Percentiles rank a stretch among this genome's conserved stretches.
Evolutionary conservation across 1,284 basidiomycete species (phyloP).

Genomic region (Apiotrichum sp.): DNA sequence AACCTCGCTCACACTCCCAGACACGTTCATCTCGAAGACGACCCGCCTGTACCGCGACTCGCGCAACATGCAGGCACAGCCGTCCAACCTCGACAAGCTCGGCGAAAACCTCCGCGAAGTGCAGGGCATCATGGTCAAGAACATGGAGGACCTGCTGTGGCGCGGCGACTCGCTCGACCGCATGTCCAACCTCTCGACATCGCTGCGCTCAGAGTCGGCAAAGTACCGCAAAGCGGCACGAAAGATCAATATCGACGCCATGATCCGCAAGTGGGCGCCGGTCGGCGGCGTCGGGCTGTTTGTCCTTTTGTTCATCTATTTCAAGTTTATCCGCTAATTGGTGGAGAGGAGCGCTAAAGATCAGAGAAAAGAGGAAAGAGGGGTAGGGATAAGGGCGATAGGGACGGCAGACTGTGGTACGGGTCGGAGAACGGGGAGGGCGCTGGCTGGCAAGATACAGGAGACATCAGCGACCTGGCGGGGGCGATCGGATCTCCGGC

Average conservation of each 20-base stretch:
- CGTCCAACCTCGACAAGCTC: constrained; percentile 63
- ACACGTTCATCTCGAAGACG: constrained; percentile 98
- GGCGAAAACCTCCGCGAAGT: constrained; percentile 97
- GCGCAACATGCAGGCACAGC: constrained; percentile 53
- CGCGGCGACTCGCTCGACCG: constrained; percentile 53
- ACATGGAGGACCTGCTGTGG: constrained; percentile 94
- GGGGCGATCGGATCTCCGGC: too few species aligned
- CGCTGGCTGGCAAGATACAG: too few species aligned
- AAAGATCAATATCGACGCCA: constrained; percentile 88
- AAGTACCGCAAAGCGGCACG: constrained; percentile 94
- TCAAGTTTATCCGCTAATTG: constrained; percentile 63
- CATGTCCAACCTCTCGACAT: constrained; percentile 97
- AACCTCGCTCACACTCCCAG: constrained; percentile 47
- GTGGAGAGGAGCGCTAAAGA: background rate
- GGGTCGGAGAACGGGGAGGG: too few species aligned
- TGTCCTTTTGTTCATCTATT: constrained; percentile 81
- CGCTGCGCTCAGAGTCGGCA: constrained; percentile 92
- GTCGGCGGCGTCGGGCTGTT: constrained; percentile 72
- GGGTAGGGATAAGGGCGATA: too few species aligned
- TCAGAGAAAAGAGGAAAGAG: too few species aligned
- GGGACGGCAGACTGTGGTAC: too few species aligned
- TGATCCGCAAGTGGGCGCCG: constrained; percentile 93
- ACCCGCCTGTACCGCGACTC: constrained; percentile 92
- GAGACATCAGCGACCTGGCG: too few species aligned
- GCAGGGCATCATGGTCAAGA: constrained; percentile 99